phyloP scores from a whole-genome alignment of 2,329 filamentous ascomycete genomes.

The Neonectria neomacrospora region DNA sequence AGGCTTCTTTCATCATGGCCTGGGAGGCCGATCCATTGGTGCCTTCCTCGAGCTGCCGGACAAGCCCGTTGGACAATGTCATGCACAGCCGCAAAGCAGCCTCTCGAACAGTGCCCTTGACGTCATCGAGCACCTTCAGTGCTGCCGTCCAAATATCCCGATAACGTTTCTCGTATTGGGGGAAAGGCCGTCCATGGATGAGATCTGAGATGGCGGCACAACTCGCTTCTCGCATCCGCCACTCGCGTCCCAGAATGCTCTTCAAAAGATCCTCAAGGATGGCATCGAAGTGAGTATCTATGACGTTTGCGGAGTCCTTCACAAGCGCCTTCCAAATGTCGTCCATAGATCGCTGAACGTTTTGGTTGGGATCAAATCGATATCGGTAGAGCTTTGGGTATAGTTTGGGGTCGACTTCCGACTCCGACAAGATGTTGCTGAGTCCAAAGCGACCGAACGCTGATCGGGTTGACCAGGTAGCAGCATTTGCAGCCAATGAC shows the following conservation, averaged over 20 bases:
- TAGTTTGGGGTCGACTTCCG: slow-evolving; percentile 88
- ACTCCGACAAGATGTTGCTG: slow-evolving; percentile 90
- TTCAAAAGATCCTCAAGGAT: slow-evolving; percentile 90
- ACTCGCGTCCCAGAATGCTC: slow-evolving; percentile 89
- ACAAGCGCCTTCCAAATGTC: slow-evolving; percentile 98
- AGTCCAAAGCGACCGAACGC: slow-evolving; percentile 95
- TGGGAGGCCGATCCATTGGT: slow-evolving; percentile 75
- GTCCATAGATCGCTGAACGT: slow-evolving; percentile 95
- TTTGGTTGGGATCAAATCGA: slow-evolving; percentile 92
- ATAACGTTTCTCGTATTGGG: slow-evolving; percentile 85
- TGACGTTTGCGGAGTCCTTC: slow-evolving; percentile 81
- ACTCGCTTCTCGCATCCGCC: slow-evolving; percentile 91
- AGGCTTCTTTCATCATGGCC: slow-evolving; percentile 84
- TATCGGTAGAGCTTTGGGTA: slow-evolving; percentile 97
- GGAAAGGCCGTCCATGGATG: slow-evolving; percentile 80
- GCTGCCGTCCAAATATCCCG: slow-evolving; percentile 85
- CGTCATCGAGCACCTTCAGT: slow-evolving; percentile 94
- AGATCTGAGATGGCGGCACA: slow-evolving; percentile 91
- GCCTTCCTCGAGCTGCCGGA: slow-evolving; percentile 85
- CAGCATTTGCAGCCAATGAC: slow-evolving; percentile 94
- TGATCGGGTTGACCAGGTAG: slow-evolving; percentile 96
- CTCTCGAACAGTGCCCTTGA: slow-evolving; percentile 87
- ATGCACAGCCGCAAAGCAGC: slow-evolving; percentile 86
- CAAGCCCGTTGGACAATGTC: slow-evolving; percentile 84
- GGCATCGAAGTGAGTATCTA: slow-evolving; percentile 84